A percentile compares a stretch with the other conserved stretches of the same genome.
Conservation (phyloP, 2,329 filamentous ascomycete species). For the Talaromyces marneffei region DNA sequence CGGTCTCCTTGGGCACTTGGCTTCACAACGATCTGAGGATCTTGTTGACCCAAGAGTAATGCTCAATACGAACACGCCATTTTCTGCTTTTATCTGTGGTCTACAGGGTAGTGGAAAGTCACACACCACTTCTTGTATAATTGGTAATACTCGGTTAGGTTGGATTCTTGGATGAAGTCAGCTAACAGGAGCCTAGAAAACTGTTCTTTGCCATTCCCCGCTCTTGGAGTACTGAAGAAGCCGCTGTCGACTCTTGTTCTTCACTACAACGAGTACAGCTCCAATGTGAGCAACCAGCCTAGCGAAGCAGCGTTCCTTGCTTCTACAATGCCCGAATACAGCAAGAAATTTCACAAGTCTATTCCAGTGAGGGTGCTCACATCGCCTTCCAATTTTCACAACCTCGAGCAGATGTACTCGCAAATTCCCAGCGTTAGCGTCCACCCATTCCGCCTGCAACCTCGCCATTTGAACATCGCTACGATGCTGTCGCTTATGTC, state of each 20-base stretch:
- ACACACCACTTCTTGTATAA: slow-evolving; percentile 54
- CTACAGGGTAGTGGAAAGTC: slow-evolving; percentile 59
- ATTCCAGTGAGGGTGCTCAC: slow-evolving; percentile 21
- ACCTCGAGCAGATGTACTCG: slow-evolving; percentile 19
- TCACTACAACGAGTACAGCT: slow-evolving; percentile 49
- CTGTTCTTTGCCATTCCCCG: slow-evolving; percentile 15
- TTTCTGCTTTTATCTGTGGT: slow-evolving; percentile 53
- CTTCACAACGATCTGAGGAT: slow-evolving; percentile 9
- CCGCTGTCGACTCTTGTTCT: slow-evolving; percentile 52
- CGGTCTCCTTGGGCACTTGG: slow-evolving; percentile 13
- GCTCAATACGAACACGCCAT: slow-evolving; percentile 15
- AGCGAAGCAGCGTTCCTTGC: slow-evolving; percentile 47
- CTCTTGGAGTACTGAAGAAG: slow-evolving; percentile 39
- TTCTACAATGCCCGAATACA: slow-evolving; percentile 15
- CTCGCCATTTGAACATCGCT: slow-evolving; percentile 20
- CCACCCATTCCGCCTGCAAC: slow-evolving; percentile 18
- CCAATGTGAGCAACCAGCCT: slow-evolving; percentile 28
- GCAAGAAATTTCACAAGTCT: slow-evolving; percentile 3
- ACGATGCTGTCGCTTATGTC: slow-evolving; percentile 25
- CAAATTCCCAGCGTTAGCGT: slow-evolving; percentile 22
- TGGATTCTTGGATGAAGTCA: background rate
- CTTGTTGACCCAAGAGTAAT: slow-evolving; percentile 14
- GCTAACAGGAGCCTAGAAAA: slow-evolving; percentile 10
- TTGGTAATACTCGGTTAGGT: slow-evolving; percentile 36
- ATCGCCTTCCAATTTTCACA: slow-evolving; percentile 21